Evolutionary conservation across 352 stramenopile genomes (phyloP).

Genomic region (Pythium periplocum): DNA sequence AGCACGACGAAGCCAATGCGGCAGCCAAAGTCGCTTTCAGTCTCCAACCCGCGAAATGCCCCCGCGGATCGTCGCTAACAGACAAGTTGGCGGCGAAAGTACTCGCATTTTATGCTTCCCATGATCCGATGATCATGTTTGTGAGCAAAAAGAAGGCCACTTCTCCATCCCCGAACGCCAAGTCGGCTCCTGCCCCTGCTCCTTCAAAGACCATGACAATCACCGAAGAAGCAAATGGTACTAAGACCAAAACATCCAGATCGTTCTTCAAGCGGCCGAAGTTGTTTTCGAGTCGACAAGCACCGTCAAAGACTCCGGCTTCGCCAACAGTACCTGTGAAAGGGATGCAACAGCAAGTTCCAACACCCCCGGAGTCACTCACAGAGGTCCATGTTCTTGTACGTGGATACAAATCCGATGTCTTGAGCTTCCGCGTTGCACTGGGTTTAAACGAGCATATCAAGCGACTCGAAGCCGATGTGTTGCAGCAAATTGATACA

Average conservation of each 20-base stretch:
- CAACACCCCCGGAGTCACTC: too few relatives aligned
- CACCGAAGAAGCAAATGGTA: too few relatives aligned
- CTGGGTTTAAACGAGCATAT: constrained; percentile 4
- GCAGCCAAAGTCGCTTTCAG: constrained; percentile 18
- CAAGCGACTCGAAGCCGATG: neutral
- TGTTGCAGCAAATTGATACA: too few relatives aligned
- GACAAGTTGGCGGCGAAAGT: constrained; percentile 30
- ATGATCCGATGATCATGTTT: constrained; percentile 7
- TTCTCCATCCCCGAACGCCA: neutral
- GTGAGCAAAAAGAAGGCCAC: constrained; percentile 11
- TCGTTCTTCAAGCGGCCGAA: constrained; percentile 27
- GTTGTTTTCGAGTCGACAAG: constrained; percentile 9
- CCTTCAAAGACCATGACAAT: too few relatives aligned
- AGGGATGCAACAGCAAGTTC: constrained; percentile 8
- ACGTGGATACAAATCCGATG: constrained; percentile 13
- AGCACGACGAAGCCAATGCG: neutral
- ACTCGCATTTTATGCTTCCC: constrained; percentile 23
- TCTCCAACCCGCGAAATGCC: constrained; percentile 25
- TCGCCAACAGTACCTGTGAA: neutral
- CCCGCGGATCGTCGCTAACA: constrained; percentile 7
- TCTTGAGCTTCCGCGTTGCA: constrained; percentile 15
- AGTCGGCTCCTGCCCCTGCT: too few relatives aligned
- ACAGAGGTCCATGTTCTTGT: constrained; percentile 20
- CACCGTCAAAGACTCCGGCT: too few relatives aligned
- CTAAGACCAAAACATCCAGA: too few relatives aligned